Evolutionary conservation across 2,329 filamentous ascomycete species (phyloP).

Genomic region (Exophiala sp.): DNA sequence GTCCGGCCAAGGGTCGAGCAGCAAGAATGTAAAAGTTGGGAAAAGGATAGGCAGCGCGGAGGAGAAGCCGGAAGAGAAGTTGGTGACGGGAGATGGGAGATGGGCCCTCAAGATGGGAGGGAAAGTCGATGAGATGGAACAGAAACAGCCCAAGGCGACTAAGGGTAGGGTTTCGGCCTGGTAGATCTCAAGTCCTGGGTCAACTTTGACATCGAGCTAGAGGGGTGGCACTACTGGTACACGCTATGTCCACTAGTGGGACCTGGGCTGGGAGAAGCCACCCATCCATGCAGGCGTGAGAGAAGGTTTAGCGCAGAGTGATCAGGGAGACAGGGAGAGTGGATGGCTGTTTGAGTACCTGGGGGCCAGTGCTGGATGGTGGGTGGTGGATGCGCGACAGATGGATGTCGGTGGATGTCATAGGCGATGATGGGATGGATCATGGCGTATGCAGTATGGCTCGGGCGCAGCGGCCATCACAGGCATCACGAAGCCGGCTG

Average conservation of each 20-base stretch:
- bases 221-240: conserved; percentile 5
- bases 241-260: not conserved
- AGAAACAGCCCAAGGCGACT: not conserved
- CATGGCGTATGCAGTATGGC: not conserved
- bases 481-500: not conserved
- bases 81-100: conserved; percentile 9
- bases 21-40: not conserved
- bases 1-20: not conserved
- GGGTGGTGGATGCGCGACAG: not conserved
- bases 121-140: conserved; percentile 4
- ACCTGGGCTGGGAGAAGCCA: conserved; percentile 5
- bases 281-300: not conserved
- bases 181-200: conserved; percentile 6
- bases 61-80: conserved; percentile 2
- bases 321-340: not conserved
- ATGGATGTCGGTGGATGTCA: not conserved
- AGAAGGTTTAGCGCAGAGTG: no score
- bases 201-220: conserved; percentile 3
- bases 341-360: not conserved
- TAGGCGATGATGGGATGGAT: conserved; percentile 1
- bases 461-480: not conserved
- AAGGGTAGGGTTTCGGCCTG: conserved; percentile 7
- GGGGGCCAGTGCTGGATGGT: not conserved
- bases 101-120: conserved; percentile 2
- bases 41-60: conserved; percentile 4